These are phyloP conservation scores for Pseudocercospora fuligena DNA, from an alignment of 2,329 filamentous ascomycete species.

Conservation along the genomic window DNA sequence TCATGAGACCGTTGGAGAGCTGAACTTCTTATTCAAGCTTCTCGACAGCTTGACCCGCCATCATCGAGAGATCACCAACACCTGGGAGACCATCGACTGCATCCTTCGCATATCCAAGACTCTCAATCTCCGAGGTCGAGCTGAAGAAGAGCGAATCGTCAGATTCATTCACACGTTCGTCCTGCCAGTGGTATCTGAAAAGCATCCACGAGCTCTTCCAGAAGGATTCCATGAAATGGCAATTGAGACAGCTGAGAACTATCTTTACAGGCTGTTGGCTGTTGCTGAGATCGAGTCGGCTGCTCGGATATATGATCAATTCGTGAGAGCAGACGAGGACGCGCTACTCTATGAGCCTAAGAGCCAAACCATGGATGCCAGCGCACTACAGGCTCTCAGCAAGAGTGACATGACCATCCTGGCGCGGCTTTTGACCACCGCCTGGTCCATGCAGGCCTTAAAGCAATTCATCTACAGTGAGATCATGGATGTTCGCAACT, in stretches of 20 bases:
- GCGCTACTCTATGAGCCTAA: slow-evolving; percentile 24
- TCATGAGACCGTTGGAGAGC: slow-evolving; percentile 1
- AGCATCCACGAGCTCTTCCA: slow-evolving; percentile 38
- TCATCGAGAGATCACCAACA: slow-evolving; percentile 23
- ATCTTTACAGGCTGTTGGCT: slow-evolving; percentile 13
- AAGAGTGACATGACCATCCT: slow-evolving; percentile 21
- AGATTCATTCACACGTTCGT: slow-evolving; percentile 31
- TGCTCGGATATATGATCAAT: slow-evolving; percentile 28
- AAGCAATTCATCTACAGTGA: slow-evolving; percentile 78
- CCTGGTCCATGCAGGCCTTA: slow-evolving; percentile 73
- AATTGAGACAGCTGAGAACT: slow-evolving; percentile 11
- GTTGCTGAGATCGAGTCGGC: slow-evolving; percentile 13
- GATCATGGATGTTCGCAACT: slow-evolving; percentile 87
- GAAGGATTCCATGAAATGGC: slow-evolving; percentile 32
- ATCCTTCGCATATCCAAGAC: slow-evolving; percentile 24
- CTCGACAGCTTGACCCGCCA: slow-evolving; percentile 23
- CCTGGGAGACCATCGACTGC: slow-evolving; percentile 33
- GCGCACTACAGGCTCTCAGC: slow-evolving; percentile 23
- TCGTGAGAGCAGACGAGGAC: slow-evolving; percentile 32
- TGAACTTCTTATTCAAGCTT: slow-evolving; percentile 9
- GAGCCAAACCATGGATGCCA: not conserved
- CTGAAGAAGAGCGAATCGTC: slow-evolving; percentile 27
- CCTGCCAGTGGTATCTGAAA: slow-evolving; percentile 36
- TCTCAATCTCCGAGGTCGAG: slow-evolving; percentile 15
- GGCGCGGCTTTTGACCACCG: slow-evolving; percentile 59